Conservation (phyloP, 805 yeast genomes). For the Candida tallmaniae region DNA sequence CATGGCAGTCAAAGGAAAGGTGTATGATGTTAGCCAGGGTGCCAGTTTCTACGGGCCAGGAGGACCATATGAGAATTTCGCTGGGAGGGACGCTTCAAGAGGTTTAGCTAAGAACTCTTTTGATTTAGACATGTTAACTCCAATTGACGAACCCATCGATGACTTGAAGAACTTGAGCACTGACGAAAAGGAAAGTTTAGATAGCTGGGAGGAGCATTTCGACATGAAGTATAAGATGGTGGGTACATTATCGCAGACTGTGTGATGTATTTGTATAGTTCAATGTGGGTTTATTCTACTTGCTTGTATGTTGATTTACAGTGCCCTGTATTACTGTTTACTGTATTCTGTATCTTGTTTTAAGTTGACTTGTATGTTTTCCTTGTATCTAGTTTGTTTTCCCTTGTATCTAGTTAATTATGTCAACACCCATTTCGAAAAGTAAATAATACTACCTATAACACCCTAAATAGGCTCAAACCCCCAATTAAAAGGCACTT, state of each 20-base stretch:
- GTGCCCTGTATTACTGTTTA: not conserved
- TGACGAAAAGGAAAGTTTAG: constrained; percentile 61
- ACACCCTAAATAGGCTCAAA: too few species aligned
- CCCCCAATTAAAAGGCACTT: too few species aligned
- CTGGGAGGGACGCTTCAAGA: constrained; percentile 93
- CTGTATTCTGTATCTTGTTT: not conserved
- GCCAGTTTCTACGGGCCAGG: constrained; percentile 91
- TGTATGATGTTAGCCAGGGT: constrained; percentile 78
- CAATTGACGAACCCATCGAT: constrained; percentile 77
- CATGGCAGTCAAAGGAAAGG: constrained; percentile 80
- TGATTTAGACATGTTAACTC: constrained; percentile 60
- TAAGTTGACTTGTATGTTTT: too few species aligned
- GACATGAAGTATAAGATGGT: constrained; percentile 75
- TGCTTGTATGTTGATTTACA: too few species aligned
- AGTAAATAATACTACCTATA: too few species aligned
- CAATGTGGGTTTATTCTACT: too few species aligned
- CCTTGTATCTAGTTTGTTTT: too few species aligned
- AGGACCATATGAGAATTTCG: constrained; percentile 91
- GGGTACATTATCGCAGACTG: constrained; percentile 57
- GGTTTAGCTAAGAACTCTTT: constrained; percentile 89
- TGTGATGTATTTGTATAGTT: too few species aligned
- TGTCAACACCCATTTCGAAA: too few species aligned
- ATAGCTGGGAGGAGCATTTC: constrained; percentile 84
- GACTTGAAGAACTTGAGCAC: constrained; percentile 53
- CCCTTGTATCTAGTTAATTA: too few species aligned